These are phyloP conservation scores for Trichoderma sp. DNA, from an alignment of 2,329 filamentous ascomycete genomes.

Conservation along the genomic window DNA sequence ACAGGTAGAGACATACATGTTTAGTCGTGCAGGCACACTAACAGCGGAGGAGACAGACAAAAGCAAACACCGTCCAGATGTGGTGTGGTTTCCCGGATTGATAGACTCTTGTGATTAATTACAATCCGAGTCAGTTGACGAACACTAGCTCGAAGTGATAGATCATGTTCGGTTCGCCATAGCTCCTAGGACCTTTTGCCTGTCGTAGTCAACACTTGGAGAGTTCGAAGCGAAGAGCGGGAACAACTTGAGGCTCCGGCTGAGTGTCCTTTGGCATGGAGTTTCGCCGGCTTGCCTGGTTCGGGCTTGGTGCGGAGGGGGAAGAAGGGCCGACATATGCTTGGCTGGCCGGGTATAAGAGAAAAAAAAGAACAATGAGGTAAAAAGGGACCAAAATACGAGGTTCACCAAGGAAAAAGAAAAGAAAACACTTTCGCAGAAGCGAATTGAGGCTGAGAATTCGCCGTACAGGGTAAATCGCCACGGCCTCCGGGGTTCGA, in stretches of 20 bases:
- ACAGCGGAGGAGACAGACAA: neutral
- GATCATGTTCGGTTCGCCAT: neutral
- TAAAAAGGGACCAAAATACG: neutral
- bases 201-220: neutral
- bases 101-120: neutral
- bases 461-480: neutral
- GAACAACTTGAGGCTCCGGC: neutral
- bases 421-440: neutral
- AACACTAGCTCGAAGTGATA: neutral
- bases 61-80: neutral
- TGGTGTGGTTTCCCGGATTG: neutral
- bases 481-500: neutral
- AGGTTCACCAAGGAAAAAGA: neutral
- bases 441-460: neutral
- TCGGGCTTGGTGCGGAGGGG: neutral
- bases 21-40: neutral
- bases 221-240: neutral
- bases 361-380: neutral
- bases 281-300: neutral
- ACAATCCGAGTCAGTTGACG: neutral
- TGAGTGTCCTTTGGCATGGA: neutral
- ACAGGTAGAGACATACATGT: constrained; percentile 6
- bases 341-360: neutral
- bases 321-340: neutral
- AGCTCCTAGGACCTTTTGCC: neutral